Evolutionary conservation across 1,284 basidiomycete species (phyloP).

Genomic region (Irpex sp.): DNA sequence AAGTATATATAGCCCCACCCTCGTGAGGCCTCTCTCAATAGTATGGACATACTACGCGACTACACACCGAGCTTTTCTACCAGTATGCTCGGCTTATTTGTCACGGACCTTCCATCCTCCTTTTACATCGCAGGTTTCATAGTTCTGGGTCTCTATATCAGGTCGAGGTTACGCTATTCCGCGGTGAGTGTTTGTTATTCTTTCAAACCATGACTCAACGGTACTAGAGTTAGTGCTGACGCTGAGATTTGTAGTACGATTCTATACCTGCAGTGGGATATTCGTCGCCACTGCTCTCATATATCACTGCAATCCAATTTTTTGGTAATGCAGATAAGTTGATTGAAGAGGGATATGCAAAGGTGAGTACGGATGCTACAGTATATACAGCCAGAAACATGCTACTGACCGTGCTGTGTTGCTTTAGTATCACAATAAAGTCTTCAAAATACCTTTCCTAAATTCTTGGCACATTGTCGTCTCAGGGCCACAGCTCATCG

Average conservation of each 20-base stretch:
- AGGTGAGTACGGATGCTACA: conserved; percentile 7
- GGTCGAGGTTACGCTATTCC: neutral
- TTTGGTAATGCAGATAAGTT: conserved; percentile 4
- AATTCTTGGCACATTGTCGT: conserved; percentile 31
- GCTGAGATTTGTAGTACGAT: neutral
- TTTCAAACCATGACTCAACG: neutral
- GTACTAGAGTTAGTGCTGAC: neutral
- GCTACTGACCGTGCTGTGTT: too few relatives aligned
- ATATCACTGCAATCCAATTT: conserved; percentile 10
- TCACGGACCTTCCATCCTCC: too few relatives aligned
- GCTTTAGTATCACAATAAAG: conserved; percentile 19
- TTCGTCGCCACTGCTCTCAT: conserved; percentile 12
- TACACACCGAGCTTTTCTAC: too few relatives aligned
- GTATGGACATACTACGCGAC: too few relatives aligned
- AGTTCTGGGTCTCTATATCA: neutral
- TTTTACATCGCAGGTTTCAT: too few relatives aligned
- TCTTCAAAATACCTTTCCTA: conserved; percentile 31
- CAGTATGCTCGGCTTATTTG: too few relatives aligned
- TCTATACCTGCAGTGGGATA: conserved; percentile 1
- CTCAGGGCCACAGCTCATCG: conserved; percentile 27
- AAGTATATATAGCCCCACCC: too few relatives aligned
- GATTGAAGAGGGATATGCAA: conserved; percentile 14
- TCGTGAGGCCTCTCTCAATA: too few relatives aligned
- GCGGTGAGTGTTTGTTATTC: neutral
- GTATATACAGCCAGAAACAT: too few relatives aligned